Evolutionary conservation across 495 filamentous ascomycete genomes (phyloP).

Genomic region (Neurospora sp.): DNA sequence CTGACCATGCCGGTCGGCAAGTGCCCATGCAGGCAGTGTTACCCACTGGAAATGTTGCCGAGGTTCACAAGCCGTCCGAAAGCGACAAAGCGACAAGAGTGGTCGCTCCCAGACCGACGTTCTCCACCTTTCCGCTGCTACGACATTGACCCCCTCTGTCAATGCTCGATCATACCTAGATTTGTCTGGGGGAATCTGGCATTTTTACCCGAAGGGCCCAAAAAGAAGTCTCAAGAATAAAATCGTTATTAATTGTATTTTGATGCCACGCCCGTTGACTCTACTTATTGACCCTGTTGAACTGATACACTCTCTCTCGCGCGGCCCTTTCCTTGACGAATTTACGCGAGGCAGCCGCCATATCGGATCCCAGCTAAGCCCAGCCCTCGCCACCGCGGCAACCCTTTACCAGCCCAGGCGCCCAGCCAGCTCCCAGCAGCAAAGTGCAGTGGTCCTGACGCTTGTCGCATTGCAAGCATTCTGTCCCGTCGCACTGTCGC

Average conservation of each 20-base stretch:
- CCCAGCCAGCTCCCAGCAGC: not conserved
- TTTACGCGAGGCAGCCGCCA: not conserved
- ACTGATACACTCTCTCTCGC: not conserved
- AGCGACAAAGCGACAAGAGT: not conserved
- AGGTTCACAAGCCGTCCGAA: not conserved
- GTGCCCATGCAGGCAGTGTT: not conserved
- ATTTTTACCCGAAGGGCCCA: not conserved
- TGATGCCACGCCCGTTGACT: not conserved
- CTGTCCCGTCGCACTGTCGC: not conserved
- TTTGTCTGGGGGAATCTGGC: not conserved
- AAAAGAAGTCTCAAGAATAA: not conserved
- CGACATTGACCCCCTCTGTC: not conserved
- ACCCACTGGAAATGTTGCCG: not conserved
- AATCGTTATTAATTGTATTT: not conserved
- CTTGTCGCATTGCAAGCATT: not conserved
- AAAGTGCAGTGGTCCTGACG: not conserved
- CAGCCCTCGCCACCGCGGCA: not conserved
- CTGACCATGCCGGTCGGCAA: not conserved
- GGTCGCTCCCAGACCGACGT: not conserved
- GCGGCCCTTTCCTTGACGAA: not conserved
- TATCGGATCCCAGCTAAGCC: not conserved
- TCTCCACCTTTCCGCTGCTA: not conserved
- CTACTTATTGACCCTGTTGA: not conserved
- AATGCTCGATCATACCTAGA: not conserved
- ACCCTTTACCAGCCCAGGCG: not conserved